Conservation (phyloP, 2,329 filamentous ascomycete species). For the Apiospora marii region DNA sequence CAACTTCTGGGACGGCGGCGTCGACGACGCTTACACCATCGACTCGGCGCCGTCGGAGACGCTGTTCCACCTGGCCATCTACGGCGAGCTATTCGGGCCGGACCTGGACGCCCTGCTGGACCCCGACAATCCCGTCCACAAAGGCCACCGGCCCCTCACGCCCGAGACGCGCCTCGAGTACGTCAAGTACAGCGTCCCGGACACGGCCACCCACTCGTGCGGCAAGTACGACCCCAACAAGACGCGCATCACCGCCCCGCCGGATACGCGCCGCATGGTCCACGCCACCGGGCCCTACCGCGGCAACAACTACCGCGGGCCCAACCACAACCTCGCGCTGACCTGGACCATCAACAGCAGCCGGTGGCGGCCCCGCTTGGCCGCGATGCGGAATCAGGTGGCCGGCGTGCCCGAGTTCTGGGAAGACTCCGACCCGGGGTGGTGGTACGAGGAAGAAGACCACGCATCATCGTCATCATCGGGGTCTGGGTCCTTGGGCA, state of each 20-base stretch:
- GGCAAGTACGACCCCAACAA: neutral
- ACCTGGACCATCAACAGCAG: slow-evolving; percentile 27
- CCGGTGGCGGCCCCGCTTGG: slow-evolving; percentile 25
- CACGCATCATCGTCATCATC: neutral
- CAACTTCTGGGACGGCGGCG: slow-evolving; percentile 25
- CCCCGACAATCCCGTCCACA: neutral
- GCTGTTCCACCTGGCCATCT: slow-evolving; percentile 28
- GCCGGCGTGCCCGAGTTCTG: slow-evolving; percentile 23
- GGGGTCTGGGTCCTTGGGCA: neutral
- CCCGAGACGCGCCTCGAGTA: slow-evolving; percentile 24
- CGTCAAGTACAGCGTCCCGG: slow-evolving; percentile 28
- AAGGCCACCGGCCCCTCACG: neutral
- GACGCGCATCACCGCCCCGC: slow-evolving; percentile 55
- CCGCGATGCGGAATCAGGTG: slow-evolving; percentile 25
- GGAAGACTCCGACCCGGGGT: slow-evolving; percentile 15
- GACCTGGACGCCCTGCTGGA: slow-evolving; percentile 20
- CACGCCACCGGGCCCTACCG: slow-evolving; percentile 2
- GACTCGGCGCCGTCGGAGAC: slow-evolving; percentile 13
- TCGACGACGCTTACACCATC: slow-evolving; percentile 24
- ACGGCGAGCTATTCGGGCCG: slow-evolving; percentile 26
- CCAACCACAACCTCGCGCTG: slow-evolving; percentile 24
- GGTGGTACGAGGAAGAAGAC: neutral
- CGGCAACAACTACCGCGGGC: neutral
- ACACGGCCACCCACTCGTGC: neutral
- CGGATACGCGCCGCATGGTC: slow-evolving; percentile 38